These are phyloP conservation scores for Fusarium scirpi DNA, from an alignment of 2,329 filamentous ascomycete genomes.

Conservation along the genomic window DNA sequence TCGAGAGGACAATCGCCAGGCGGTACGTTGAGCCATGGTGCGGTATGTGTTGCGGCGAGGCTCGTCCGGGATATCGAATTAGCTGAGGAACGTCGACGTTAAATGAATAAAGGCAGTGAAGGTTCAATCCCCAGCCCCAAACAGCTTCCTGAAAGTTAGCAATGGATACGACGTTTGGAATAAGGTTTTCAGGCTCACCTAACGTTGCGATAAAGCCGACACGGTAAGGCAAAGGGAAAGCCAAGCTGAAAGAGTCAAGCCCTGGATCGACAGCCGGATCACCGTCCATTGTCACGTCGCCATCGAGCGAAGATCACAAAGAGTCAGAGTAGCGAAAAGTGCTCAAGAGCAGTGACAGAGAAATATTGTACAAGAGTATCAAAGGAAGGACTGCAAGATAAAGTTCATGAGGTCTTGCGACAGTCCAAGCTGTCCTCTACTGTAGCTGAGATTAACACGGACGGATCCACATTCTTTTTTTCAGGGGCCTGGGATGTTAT, in stretches of 20 bases:
- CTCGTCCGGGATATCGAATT: conserved; percentile 85
- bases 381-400: conserved; percentile 30
- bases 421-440: conserved; percentile 45
- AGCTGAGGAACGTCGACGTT: conserved; percentile 90
- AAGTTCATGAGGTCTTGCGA: conserved; percentile 41
- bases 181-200: conserved; percentile 65
- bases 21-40: conserved; percentile 89
- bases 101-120: conserved; percentile 83
- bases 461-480: conserved; percentile 35
- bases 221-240: conserved; percentile 89
- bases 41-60: conserved; percentile 75
- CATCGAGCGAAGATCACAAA: conserved; percentile 35
- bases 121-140: conserved; percentile 94
- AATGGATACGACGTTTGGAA: not conserved
- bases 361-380: not conserved
- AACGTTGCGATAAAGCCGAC: conserved; percentile 87
- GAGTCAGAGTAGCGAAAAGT: not conserved
- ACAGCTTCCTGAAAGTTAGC: conserved; percentile 69
- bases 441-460: conserved; percentile 33
- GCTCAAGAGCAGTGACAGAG: conserved; percentile 11
- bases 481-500: conserved; percentile 46
- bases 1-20: conserved; percentile 80
- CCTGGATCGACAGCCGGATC: conserved; percentile 76
- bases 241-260: conserved; percentile 87
- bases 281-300: conserved; percentile 70